phyloP scores from a whole-genome alignment of 306 rosid genomes.

The Malus sylvestris region DNA sequence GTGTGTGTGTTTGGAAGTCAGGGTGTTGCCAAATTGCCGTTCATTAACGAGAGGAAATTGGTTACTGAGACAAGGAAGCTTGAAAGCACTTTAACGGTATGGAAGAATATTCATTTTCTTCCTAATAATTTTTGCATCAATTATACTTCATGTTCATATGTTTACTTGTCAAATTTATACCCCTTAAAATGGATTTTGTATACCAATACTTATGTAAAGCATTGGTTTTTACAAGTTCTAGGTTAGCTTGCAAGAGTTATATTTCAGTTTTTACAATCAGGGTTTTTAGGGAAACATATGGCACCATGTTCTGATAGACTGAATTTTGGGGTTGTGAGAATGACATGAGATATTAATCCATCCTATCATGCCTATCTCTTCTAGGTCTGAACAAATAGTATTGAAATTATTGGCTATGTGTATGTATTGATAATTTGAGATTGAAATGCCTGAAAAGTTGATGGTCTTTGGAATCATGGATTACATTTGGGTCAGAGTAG shows the following conservation, averaged over 20 bases:
- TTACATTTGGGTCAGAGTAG: background rate
- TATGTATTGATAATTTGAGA: background rate
- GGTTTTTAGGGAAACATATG: background rate
- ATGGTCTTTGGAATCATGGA: background rate
- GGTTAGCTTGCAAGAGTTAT: background rate
- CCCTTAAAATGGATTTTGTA: background rate
- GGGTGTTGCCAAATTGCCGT: conserved; percentile 98
- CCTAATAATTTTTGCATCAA: background rate
- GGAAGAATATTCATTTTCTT: conserved; percentile 2
- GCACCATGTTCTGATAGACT: background rate
- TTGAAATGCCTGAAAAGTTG: background rate
- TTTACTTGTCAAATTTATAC: background rate
- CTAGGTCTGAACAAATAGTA: background rate
- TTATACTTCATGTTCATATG: background rate
- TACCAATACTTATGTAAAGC: background rate
- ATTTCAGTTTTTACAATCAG: background rate
- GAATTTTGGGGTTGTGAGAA: background rate
- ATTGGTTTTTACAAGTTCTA: background rate
- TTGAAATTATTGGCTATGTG: background rate
- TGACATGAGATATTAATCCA: background rate
- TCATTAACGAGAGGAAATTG: conserved; percentile 84
- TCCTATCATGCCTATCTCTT: background rate
- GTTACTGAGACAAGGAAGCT: conserved; percentile 70
- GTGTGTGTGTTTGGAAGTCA: conserved; percentile 22
- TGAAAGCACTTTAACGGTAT: conserved; percentile 80